Conservation (phyloP, 2,329 filamentous ascomycete species). For the Penicillium sp. region DNA sequence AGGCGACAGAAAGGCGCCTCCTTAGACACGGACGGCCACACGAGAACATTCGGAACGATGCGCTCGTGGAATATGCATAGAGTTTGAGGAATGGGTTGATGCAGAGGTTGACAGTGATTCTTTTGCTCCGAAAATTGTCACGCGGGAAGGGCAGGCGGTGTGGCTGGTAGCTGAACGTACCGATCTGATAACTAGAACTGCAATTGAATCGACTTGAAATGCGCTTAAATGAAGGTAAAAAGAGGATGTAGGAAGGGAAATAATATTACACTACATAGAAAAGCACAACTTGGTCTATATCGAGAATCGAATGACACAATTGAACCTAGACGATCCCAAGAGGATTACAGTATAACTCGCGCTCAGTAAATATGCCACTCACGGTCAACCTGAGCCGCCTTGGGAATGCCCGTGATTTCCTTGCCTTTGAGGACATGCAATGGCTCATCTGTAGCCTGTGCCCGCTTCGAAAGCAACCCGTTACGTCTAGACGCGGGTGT, state of each 20-base stretch:
- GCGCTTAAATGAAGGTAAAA: not conserved
- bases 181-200: not conserved
- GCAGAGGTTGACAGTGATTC: constrained; percentile 9
- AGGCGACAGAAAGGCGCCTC: constrained; percentile 35
- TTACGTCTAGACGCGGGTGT: constrained; percentile 25
- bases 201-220: not conserved
- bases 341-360: not conserved
- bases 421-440: constrained; percentile 22
- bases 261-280: too few species aligned
- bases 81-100: constrained; percentile 2
- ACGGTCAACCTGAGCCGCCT: constrained; percentile 40
- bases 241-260: too few species aligned
- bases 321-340: not conserved
- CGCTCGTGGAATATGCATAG: constrained; percentile 16
- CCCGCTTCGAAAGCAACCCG: constrained; percentile 22
- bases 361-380: constrained; percentile 36
- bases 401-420: constrained; percentile 61
- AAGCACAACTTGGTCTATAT: too few species aligned
- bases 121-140: constrained; percentile 21
- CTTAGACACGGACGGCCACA: constrained; percentile 40
- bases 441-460: constrained; percentile 19
- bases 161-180: not conserved
- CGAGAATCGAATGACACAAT: too few species aligned
- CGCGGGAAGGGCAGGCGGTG: constrained; percentile 24
- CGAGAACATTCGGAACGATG: constrained; percentile 39